Evolutionary conservation across 1,139 yeast genomes (phyloP).

Genomic region (Scheffersomyces parashehatae): DNA sequence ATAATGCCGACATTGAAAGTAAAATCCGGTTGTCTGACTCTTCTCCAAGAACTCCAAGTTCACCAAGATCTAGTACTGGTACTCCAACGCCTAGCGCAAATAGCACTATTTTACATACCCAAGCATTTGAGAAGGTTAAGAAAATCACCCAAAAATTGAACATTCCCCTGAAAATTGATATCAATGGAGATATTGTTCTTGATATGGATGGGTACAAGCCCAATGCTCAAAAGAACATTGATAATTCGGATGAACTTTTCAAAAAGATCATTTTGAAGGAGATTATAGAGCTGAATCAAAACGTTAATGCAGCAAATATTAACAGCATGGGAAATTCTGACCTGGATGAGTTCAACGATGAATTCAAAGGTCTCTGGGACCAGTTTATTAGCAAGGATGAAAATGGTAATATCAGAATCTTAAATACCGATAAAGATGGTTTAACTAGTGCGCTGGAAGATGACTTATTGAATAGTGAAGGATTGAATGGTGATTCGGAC

Average conservation of each 20-base stretch:
- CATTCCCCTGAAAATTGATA: constrained; percentile 85
- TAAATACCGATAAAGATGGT: constrained; percentile 8
- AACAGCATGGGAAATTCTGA: constrained; percentile 14
- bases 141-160: constrained; percentile 72
- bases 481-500: constrained; percentile 23
- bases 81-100: constrained; percentile 21
- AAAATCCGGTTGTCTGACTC: constrained; percentile 26
- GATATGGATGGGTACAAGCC: constrained; percentile 98
- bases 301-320: not conserved
- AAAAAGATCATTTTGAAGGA: constrained; percentile 69
- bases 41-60: constrained; percentile 14
- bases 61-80: constrained; percentile 14
- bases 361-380: constrained; percentile 33
- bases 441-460: constrained; percentile 7
- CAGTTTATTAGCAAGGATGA: constrained; percentile 52
- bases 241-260: constrained; percentile 68
- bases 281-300: constrained; percentile 22
- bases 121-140: constrained; percentile 64
- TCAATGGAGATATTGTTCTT: constrained; percentile 85
- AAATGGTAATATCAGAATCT: constrained; percentile 71
- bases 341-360: constrained; percentile 20
- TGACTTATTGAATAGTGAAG: constrained; percentile 6
- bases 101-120: constrained; percentile 21
- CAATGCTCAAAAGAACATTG: constrained; percentile 67
- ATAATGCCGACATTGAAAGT: constrained; percentile 26